Evolutionary conservation across 106 monocot genomes (phyloP), one percentile per base, ranked within the genome.

Genomic region (Narthecium ossifragum): DNA sequence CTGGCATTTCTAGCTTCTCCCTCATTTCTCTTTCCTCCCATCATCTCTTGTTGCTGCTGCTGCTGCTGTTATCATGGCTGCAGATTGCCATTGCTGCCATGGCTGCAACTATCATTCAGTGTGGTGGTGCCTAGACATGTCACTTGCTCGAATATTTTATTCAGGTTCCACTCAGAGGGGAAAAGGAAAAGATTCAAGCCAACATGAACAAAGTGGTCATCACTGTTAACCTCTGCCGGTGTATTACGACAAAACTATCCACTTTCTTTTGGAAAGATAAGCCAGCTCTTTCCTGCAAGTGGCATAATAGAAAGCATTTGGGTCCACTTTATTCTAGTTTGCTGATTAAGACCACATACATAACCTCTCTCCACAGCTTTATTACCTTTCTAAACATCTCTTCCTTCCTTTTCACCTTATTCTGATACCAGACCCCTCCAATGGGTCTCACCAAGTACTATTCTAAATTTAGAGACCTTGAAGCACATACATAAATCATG

Each of bases 301-400:
- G 48, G 68, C 46, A 49, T 50, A 28, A 31, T 34, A 39, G 38
- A 48, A 59, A 59, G 50, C 68, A 69, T 36, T 60, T 30, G 33
- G 38, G 13, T 18, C 48, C 48, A 59, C 65, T 67, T 74, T 67
- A 74, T 74, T 74, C 73, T 53, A 23, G 65, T 8, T 51, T 58
- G 50, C 26, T 10, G 34, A 26, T 53, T 39, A 34, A 37, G 45
- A 60, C 40, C 47, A 57, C 10, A 47, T 27, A 41, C 25, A 46
- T 31, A 27, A 25, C 50, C 53, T 21, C n/a, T 28, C 37, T 38
- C n/a, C n/a, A 48, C 37, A 39, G 27, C 29, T 46, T 61, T 40
- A 26, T 40, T 0, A 28, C 61, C 53, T 60, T 49, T 56, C 30
- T 1, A 46, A 41, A 59, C 32, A 53, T 55, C 30, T 33, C 54